Percentiles rank a stretch among this genome's conserved stretches.
These are phyloP conservation scores for Biancaea sappan DNA, from an alignment of 306 rosid genomes.

Conservation along the genomic window DNA sequence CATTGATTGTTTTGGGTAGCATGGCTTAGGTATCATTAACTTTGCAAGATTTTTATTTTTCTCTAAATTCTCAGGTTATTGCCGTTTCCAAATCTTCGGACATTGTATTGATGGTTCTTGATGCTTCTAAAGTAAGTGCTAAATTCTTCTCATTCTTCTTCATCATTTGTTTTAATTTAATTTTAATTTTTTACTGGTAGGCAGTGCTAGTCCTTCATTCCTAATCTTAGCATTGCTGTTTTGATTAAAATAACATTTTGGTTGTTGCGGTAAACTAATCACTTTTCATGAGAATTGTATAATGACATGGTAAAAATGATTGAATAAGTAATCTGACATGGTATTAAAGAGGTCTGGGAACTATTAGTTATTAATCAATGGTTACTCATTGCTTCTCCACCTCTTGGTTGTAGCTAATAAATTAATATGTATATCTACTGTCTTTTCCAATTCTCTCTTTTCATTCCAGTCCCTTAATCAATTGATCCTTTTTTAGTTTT, in stretches of 20 bases:
- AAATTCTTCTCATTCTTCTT: neutral
- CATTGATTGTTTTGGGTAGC: conserved; percentile 24
- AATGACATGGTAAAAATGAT: neutral
- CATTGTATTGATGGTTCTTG: conserved; percentile 95
- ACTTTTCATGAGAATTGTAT: neutral
- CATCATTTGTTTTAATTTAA: too few species aligned
- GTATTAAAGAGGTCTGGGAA: too few species aligned
- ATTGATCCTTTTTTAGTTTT: neutral
- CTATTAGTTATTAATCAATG: neutral
- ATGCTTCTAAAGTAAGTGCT: conserved; percentile 92
- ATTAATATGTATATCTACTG: neutral
- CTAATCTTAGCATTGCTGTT: neutral
- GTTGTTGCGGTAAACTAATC: neutral
- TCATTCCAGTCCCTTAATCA: conserved; percentile 4
- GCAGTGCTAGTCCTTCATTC: conserved; percentile 35
- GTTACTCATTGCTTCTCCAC: neutral
- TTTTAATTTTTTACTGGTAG: neutral
- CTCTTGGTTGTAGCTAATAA: neutral
- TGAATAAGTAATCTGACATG: neutral
- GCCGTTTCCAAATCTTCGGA: conserved; percentile 99
- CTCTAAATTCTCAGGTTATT: conserved; percentile 73
- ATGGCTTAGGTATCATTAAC: conserved; percentile 30
- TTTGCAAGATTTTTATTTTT: conserved; percentile 13
- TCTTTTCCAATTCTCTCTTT: neutral
- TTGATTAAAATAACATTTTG: neutral